Evolutionary conservation across 1,284 basidiomycete species (phyloP).

Genomic region (Puccinia novopanici): DNA sequence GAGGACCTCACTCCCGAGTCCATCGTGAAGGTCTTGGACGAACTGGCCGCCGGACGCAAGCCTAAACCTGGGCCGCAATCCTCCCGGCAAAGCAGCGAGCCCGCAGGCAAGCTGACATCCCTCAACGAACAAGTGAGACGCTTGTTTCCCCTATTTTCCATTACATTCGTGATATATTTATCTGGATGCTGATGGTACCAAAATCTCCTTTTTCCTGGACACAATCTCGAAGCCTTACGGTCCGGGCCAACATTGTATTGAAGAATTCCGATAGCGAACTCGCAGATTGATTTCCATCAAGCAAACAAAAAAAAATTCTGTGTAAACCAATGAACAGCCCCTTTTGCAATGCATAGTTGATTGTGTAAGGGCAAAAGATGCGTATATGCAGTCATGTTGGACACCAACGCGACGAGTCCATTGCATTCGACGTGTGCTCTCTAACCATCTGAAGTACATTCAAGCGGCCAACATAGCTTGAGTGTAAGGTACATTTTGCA

Average conservation of each 20-base stretch:
- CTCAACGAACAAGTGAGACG: constrained; percentile 74
- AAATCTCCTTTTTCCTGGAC: not conserved
- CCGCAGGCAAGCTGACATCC: constrained; percentile 82
- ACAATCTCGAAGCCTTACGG: constrained; percentile 75
- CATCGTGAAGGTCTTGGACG: constrained; percentile 82
- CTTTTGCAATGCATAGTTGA: not conserved
- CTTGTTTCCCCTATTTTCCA: not conserved
- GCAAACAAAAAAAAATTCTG: not conserved
- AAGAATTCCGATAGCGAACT: constrained; percentile 73
- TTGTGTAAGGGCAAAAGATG: not conserved
- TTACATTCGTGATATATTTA: not conserved
- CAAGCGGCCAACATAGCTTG: too few relatives aligned
- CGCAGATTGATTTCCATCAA: not conserved
- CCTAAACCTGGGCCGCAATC: constrained; percentile 91
- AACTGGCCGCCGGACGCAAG: constrained; percentile 79
- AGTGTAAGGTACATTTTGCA: too few relatives aligned
- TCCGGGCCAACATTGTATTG: constrained; percentile 81
- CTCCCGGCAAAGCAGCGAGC: constrained; percentile 80
- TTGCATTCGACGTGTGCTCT: too few relatives aligned
- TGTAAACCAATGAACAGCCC: constrained; percentile 6
- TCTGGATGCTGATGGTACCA: not conserved
- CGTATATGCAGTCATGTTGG: too few relatives aligned
- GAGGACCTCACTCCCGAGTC: constrained; percentile 94
- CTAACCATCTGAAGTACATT: too few relatives aligned
- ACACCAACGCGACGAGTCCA: too few relatives aligned